Percentiles rank a stretch among this genome's conserved stretches.
phyloP scores from a whole-genome alignment of 805 yeast genomes.

The Candida dajiaensis region DNA sequence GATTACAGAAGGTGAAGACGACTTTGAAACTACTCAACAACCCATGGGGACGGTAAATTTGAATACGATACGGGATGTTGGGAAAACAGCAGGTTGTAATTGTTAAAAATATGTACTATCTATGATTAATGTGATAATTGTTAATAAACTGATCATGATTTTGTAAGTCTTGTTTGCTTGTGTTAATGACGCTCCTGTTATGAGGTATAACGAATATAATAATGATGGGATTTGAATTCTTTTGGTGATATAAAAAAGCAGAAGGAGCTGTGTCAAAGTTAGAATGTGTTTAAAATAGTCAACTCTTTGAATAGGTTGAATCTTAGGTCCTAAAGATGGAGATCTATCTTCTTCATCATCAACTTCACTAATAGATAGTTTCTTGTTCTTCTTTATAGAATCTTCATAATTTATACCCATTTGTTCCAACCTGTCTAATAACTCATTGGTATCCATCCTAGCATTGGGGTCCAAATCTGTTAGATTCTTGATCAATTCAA shows the following conservation, averaged over 20 bases:
- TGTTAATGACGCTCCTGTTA: neutral
- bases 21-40: neutral
- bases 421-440: conserved; percentile 27
- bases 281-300: neutral
- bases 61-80: conserved; percentile 17
- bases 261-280: neutral
- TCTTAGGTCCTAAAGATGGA: neutral
- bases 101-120: neutral
- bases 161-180: neutral
- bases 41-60: conserved; percentile 26
- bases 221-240: neutral
- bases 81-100: conserved; percentile 1
- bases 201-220: neutral
- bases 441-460: conserved; percentile 40
- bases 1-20: conserved; percentile 14
- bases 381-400: neutral
- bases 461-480: conserved; percentile 29
- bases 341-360: neutral
- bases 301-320: neutral
- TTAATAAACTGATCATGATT: neutral
- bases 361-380: neutral
- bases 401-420: conserved; percentile 3
- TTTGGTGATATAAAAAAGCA: neutral
- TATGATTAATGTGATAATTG: neutral
- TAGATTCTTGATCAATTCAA: conserved; percentile 33